phyloP scores from a whole-genome alignment of 495 filamentous ascomycete species.

The Glonium stellatum region DNA sequence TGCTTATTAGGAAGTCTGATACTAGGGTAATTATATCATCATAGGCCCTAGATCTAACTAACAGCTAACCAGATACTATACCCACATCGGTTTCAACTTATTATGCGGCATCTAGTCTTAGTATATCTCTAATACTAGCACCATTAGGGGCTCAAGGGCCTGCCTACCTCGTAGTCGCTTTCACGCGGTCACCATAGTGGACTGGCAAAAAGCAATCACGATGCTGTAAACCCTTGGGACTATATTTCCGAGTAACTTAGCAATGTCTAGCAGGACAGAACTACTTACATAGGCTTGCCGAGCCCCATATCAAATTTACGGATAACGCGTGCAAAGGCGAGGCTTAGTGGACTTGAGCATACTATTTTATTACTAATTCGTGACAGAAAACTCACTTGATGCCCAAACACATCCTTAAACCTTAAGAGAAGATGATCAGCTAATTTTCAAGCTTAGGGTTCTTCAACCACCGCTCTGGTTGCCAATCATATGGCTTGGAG shows the following conservation, averaged over 20 bases:
- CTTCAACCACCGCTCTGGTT: constrained; percentile 12
- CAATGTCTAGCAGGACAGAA: neutral
- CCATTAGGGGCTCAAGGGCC: neutral
- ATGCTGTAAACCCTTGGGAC: neutral
- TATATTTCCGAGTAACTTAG: neutral
- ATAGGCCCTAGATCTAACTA: too few relatives aligned
- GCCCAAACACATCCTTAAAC: constrained; percentile 41
- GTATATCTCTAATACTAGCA: too few relatives aligned
- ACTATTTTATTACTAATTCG: neutral
- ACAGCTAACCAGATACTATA: too few relatives aligned
- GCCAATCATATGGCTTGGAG: constrained; percentile 7
- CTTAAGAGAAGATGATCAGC: constrained; percentile 41
- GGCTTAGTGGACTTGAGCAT: neutral
- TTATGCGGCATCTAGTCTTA: too few relatives aligned
- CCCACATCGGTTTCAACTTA: too few relatives aligned
- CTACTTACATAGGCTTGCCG: neutral
- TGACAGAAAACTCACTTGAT: neutral
- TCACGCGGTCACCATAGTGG: neutral
- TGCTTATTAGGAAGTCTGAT: too few relatives aligned
- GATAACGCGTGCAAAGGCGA: neutral
- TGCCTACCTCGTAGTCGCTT: neutral
- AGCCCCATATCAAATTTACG: neutral
- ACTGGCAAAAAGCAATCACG: neutral
- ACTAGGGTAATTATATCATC: too few relatives aligned
- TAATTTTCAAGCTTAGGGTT: constrained; percentile 27